phyloP scores from a whole-genome alignment of 768 basidiomycete genomes.

The Termitomyces sp. region DNA sequence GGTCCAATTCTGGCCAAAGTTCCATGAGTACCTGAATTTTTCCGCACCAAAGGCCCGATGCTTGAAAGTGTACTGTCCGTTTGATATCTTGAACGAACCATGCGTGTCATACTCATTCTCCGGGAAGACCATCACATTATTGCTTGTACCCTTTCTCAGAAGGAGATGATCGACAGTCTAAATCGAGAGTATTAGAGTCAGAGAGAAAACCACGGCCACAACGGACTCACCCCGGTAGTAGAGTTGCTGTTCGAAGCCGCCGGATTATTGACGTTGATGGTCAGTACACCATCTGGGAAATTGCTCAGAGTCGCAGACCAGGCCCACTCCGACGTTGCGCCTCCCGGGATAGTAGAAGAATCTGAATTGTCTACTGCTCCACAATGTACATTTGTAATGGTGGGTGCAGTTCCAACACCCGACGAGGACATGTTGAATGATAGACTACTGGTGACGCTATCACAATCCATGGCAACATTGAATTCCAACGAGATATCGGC shows the following conservation, averaged over 20 bases:
- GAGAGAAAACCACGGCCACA: neutral
- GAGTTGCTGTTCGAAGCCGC: conserved; percentile 33
- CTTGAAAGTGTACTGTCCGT: conserved; percentile 68
- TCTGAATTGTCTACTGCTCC: conserved; percentile 41
- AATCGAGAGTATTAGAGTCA: conserved; percentile 4
- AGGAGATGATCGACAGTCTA: conserved; percentile 73
- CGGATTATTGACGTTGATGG: conserved; percentile 62
- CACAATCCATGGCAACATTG: conserved; percentile 71
- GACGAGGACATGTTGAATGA: conserved; percentile 68
- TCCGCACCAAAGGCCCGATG: conserved; percentile 88
- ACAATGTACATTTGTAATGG: conserved; percentile 48
- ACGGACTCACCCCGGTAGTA: conserved; percentile 50
- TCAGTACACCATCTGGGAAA: conserved; percentile 79
- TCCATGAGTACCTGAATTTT: conserved; percentile 78
- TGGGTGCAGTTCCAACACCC: conserved; percentile 52
- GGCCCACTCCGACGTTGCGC: conserved; percentile 54
- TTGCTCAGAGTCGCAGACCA: conserved; percentile 74
- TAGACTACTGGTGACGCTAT: conserved; percentile 57
- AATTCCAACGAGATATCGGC: conserved; percentile 76
- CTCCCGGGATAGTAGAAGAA: conserved; percentile 47
- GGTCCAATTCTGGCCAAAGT: conserved; percentile 85
- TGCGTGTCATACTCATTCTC: conserved; percentile 68
- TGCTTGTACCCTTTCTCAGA: conserved; percentile 67
- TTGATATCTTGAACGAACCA: conserved; percentile 48
- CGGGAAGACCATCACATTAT: conserved; percentile 88